These are phyloP conservation scores for Vanrija sp. DNA, from an alignment of 1,284 basidiomycete species.

Conservation along the genomic window DNA sequence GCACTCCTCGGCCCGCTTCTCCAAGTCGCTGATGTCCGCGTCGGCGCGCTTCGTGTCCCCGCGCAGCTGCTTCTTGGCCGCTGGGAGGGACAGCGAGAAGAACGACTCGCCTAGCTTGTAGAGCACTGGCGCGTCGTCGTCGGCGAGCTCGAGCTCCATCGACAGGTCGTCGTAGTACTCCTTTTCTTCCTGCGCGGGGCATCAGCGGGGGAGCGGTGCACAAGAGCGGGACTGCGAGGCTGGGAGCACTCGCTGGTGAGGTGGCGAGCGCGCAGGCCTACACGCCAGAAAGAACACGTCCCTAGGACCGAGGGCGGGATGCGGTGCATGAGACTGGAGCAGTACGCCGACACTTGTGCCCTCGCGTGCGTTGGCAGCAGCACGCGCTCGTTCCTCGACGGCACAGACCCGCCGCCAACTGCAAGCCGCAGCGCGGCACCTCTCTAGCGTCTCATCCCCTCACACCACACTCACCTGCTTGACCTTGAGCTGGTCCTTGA, in stretches of 20 bases:
- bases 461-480: conserved; percentile 58
- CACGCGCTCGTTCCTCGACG: neutral
- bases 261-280: too few relatives aligned
- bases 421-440: neutral
- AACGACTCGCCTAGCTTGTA: conserved; percentile 91
- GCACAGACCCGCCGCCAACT: neutral
- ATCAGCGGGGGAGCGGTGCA: neutral
- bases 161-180: conserved; percentile 85
- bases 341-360: too few relatives aligned
- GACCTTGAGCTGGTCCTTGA: conserved; percentile 67
- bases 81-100: conserved; percentile 67
- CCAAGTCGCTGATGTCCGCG: conserved; percentile 58
- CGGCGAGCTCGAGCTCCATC: conserved; percentile 82
- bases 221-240: too few relatives aligned
- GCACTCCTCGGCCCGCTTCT: conserved; percentile 63
- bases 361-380: too few relatives aligned
- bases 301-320: too few relatives aligned
- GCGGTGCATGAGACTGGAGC: too few relatives aligned
- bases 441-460: neutral
- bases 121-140: conserved; percentile 71
- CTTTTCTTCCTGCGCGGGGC: conserved; percentile 69
- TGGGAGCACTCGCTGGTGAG: too few relatives aligned
- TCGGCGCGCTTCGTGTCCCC: conserved; percentile 63
- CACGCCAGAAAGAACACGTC: too few relatives aligned
- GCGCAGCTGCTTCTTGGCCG: conserved; percentile 71